A percentile compares a stretch with the other conserved stretches of the same genome.
Evolutionary conservation across 2,329 filamentous ascomycete species (phyloP).

Genomic region (Penicillium vulpinum): DNA sequence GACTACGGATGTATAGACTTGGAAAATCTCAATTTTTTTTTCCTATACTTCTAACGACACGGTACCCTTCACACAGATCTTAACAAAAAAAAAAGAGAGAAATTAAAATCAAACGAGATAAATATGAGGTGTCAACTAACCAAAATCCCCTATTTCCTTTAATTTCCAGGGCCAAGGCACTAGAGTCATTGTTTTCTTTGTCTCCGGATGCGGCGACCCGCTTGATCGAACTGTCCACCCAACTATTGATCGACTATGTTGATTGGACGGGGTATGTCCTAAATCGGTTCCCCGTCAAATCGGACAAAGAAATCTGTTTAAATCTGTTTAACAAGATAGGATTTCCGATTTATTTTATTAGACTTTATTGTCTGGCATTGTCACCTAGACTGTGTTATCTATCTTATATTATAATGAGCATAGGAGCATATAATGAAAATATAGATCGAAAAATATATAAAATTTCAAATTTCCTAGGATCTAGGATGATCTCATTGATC

Average conservation of each 20-base stretch:
- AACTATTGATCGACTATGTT: neutral
- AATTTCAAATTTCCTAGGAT: neutral
- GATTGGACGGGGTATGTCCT: neutral
- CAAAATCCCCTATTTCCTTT: neutral
- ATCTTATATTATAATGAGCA: no score
- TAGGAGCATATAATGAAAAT: no score
- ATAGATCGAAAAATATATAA: no score
- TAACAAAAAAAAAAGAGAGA: neutral
- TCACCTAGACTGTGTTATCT: neutral
- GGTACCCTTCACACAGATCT: constrained; percentile 2
- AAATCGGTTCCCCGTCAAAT: constrained; percentile 21
- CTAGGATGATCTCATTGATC: constrained; percentile 4
- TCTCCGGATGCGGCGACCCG: constrained; percentile 27
- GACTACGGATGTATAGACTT: neutral
- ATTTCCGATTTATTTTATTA: neutral
- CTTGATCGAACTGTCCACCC: constrained; percentile 5
- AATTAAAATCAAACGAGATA: neutral
- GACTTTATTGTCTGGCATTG: neutral
- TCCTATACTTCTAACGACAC: neutral
- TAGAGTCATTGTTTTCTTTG: constrained; percentile 31
- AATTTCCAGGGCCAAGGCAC: constrained; percentile 5
- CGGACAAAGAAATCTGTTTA: constrained; percentile 14
- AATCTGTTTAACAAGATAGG: neutral
- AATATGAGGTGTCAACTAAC: neutral
- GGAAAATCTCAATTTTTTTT: neutral